Conservation (phyloP, 768 basidiomycete genomes). For the Termitomyces sp. region DNA sequence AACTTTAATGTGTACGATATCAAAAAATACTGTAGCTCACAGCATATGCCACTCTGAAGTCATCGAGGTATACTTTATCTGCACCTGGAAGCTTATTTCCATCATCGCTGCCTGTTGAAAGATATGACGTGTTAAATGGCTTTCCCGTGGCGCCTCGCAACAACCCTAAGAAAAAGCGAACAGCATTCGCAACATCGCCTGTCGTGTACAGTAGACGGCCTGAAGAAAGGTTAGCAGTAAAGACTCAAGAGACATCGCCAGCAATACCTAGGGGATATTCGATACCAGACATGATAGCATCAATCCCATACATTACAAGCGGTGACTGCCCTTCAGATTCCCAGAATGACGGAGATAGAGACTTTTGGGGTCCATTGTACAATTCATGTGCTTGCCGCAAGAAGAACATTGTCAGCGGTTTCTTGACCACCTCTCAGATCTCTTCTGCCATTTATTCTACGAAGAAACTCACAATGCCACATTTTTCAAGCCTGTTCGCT, state of each 20-base stretch:
- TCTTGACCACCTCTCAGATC: slow-evolving; percentile 38
- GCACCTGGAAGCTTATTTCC: slow-evolving; percentile 28
- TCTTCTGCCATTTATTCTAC: not conserved
- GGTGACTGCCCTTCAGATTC: slow-evolving; percentile 54
- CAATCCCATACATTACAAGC: slow-evolving; percentile 39
- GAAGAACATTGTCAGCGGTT: slow-evolving; percentile 82
- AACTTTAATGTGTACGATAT: not conserved
- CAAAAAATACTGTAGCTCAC: slow-evolving; percentile 34
- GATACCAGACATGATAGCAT: slow-evolving; percentile 64
- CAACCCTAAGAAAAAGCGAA: slow-evolving; percentile 71
- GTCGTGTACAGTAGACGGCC: slow-evolving; percentile 87
- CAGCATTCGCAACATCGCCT: slow-evolving; percentile 76
- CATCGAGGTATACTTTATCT: slow-evolving; percentile 76
- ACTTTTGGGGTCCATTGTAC: slow-evolving; percentile 48
- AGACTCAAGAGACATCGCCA: not conserved
- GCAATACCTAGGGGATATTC: slow-evolving; percentile 71
- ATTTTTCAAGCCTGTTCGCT: slow-evolving; percentile 76
- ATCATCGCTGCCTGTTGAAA: slow-evolving; percentile 12
- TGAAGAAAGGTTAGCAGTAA: slow-evolving; percentile 18
- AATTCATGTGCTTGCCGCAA: slow-evolving; percentile 66
- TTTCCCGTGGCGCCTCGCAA: slow-evolving; percentile 37
- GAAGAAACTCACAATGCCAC: slow-evolving; percentile 62
- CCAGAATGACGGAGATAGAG: slow-evolving; percentile 78
- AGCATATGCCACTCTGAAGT: slow-evolving; percentile 82
- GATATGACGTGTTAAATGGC: slow-evolving; percentile 1